Percentiles rank a stretch among this genome's conserved stretches.
Conservation (phyloP, 495 filamentous ascomycete genomes). For the Penicillium paradoxum region DNA sequence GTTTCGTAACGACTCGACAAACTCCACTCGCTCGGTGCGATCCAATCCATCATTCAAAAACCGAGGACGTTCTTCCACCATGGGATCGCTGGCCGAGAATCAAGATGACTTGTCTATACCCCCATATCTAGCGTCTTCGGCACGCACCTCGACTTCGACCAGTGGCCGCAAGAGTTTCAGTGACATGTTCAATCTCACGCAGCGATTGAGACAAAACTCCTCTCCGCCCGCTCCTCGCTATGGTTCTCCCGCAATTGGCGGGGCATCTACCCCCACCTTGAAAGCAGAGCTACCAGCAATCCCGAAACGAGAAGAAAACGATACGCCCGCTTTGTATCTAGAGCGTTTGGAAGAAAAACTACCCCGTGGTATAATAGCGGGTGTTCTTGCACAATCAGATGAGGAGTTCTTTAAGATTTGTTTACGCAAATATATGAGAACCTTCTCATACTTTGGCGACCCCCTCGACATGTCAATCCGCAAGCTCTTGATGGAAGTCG, state of each 20-base stretch:
- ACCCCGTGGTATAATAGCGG: slow-evolving; percentile 72
- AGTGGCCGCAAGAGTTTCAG: slow-evolving; percentile 85
- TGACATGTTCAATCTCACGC: slow-evolving; percentile 71
- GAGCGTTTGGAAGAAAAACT: slow-evolving; percentile 73
- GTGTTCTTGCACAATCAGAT: slow-evolving; percentile 72
- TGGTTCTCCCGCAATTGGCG: slow-evolving; percentile 48
- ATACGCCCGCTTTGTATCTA: slow-evolving; percentile 87
- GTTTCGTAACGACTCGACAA: slow-evolving; percentile 57
- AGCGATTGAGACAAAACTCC: slow-evolving; percentile 71
- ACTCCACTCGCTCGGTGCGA: slow-evolving; percentile 62
- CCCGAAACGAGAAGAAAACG: slow-evolving; percentile 78
- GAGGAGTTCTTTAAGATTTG: slow-evolving; percentile 80
- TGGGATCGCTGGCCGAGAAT: slow-evolving; percentile 63
- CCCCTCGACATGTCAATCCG: slow-evolving; percentile 96
- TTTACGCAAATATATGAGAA: slow-evolving; percentile 88
- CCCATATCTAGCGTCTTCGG: slow-evolving; percentile 54
- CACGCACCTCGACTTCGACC: slow-evolving; percentile 74
- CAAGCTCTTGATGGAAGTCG: slow-evolving; percentile 93
- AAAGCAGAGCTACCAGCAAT: slow-evolving; percentile 64
- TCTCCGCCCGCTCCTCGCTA: slow-evolving; percentile 60
- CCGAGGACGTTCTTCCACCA: slow-evolving; percentile 81
- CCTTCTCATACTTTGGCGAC: slow-evolving; percentile 90
- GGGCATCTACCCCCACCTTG: slow-evolving; percentile 60
- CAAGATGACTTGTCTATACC: slow-evolving; percentile 55
- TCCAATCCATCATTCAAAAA: slow-evolving; percentile 62